Percentiles rank a stretch among this genome's conserved stretches.
Conservation (phyloP, 2,329 filamentous ascomycete genomes). For the Zasmidium cellare region DNA sequence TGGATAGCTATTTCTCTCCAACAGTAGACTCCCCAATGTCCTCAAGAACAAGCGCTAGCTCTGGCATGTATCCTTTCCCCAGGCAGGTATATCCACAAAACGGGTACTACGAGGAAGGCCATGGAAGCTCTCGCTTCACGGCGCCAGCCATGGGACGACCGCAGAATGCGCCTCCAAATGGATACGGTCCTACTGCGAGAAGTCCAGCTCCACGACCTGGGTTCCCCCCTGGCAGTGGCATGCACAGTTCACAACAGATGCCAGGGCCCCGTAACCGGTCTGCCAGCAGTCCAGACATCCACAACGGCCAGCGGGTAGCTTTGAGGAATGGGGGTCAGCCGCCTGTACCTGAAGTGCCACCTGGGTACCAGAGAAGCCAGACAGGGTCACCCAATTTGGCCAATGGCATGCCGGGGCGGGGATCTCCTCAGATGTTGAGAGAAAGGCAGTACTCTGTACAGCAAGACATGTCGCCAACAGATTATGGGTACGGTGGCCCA, state of each 20-base stretch:
- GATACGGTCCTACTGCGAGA: constrained; percentile 60
- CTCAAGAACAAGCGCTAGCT: constrained; percentile 68
- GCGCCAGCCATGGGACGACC: constrained; percentile 82
- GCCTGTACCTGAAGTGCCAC: constrained; percentile 34
- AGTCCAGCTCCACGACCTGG: constrained; percentile 61
- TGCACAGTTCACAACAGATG: constrained; percentile 54
- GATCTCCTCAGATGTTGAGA: constrained; percentile 67
- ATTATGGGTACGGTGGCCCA: constrained; percentile 16
- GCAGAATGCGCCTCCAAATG: constrained; percentile 57
- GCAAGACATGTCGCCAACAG: constrained; percentile 24
- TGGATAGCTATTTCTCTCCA: constrained; percentile 93
- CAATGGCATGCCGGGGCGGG: constrained; percentile 62
- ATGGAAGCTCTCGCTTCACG: constrained; percentile 70
- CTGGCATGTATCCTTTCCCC: constrained; percentile 77
- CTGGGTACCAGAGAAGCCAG: constrained; percentile 60
- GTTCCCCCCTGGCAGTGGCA: constrained; percentile 60
- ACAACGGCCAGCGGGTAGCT: constrained; percentile 63
- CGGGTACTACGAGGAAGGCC: constrained; percentile 67
- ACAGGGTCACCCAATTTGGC: constrained; percentile 71
- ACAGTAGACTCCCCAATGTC: constrained; percentile 67
- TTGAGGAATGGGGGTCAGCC: constrained; percentile 56
- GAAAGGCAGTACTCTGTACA: constrained; percentile 47
- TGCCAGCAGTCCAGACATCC: constrained; percentile 94
- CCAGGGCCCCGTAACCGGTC: constrained; percentile 68
- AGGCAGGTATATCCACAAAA: constrained; percentile 67